Percentiles rank a stretch among this genome's conserved stretches.
These are phyloP conservation scores for Carex parvula DNA, from an alignment of 176 grass and related monocot species.

Conservation along the genomic window DNA sequence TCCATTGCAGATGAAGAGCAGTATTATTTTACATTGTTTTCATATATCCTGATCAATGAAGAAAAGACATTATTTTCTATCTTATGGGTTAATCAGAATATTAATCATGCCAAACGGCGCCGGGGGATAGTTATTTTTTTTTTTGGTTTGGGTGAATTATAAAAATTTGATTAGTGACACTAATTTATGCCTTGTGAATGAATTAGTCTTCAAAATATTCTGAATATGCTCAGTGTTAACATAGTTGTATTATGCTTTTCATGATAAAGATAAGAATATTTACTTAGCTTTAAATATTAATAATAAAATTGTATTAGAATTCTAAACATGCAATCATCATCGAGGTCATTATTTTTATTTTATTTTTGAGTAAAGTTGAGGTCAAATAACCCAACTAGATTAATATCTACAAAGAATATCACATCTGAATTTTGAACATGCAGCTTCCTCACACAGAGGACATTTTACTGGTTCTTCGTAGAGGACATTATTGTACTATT, in stretches of 20 bases:
- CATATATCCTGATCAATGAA: neutral
- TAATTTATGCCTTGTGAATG: neutral
- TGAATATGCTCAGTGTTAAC: neutral
- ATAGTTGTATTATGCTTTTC: neutral
- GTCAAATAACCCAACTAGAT: no score
- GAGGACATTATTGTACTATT: neutral
- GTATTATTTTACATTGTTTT: neutral
- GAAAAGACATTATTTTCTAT: neutral
- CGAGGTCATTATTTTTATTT: no score
- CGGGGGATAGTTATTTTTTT: neutral
- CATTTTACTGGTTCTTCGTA: no score
- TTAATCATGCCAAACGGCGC: neutral
- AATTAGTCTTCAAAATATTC: neutral
- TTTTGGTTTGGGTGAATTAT: neutral
- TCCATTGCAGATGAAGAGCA: slow-evolving; percentile 13
- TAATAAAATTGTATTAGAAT: no score
- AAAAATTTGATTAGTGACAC: neutral
- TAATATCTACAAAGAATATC: no score
- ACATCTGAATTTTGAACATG: no score
- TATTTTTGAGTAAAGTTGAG: no score
- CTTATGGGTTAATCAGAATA: neutral
- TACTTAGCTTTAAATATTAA: no score
- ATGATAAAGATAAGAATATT: no score
- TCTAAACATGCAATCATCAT: no score
- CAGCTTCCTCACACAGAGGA: no score